Evolutionary conservation across 208 protist species (phyloP), one percentile per base, ranked within the genome.

Genomic region (Acanthamoeba culbertsoni): DNA sequence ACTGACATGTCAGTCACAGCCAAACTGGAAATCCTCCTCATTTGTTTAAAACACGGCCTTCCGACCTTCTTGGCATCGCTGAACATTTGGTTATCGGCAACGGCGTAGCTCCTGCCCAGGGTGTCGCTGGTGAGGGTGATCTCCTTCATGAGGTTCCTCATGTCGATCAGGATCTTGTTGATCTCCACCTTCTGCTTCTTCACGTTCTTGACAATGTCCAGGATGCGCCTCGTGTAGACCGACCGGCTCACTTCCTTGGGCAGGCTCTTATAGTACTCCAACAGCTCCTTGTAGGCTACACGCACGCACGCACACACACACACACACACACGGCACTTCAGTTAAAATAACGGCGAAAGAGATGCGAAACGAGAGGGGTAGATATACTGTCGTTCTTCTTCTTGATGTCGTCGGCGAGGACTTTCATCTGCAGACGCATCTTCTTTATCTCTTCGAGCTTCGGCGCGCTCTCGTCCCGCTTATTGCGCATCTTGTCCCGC

Each of bases 181-280:
- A 96, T 96, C 18, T 96, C 95, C 3, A 86, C 84, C 57, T 96
- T 96, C 79, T 96, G 95, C 51, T 96, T 96, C n/a, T 96, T 96
- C 35, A 96, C 95, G 51, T 96, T 96, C 65, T 95, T 95, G 2
- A 96, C 95, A 31, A 95, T 94, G 18, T 96, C 95, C 0, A 96
- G 14, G 14, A 96, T 96, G 68, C 94, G 62, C 57, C 40, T 48
- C 46, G 95, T 96, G 77, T 96, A 96, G 5, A 91, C 84, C 2
- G 94, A 75, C 63, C 95, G 53, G 57, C 86, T 95, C 6, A 91
- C 59, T n/a, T 96, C 92, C 35, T 95, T 95, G 26, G 88, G 93
- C 42, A 86, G 31, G 23, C 63, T 42, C 55, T 95, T 95, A 42
- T 95, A 96, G 7, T 93, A 53, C 45, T 95, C 92, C 28, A 95